These are phyloP conservation scores for Dactylorhiza incarnata DNA, from an alignment of 106 monocot genomes.

Conservation along the genomic window DNA sequence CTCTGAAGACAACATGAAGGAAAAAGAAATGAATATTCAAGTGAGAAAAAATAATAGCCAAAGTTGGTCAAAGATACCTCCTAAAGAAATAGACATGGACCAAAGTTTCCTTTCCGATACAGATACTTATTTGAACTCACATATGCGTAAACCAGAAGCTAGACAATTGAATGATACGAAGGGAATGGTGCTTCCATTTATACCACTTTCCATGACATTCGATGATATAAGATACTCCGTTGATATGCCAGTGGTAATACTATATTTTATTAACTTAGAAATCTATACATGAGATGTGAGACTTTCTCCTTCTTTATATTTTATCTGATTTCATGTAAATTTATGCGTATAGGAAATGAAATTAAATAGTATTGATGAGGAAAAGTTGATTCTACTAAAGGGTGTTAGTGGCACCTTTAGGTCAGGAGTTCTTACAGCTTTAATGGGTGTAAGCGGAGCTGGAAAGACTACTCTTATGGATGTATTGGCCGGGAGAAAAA, in stretches of 20 bases:
- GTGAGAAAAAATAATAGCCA: background rate
- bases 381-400: slow-evolving; percentile 19
- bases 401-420: slow-evolving; percentile 30
- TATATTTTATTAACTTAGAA: background rate
- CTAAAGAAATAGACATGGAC: background rate
- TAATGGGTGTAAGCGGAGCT: slow-evolving; percentile 34
- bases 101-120: background rate
- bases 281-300: background rate
- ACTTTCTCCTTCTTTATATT: background rate
- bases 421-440: slow-evolving; percentile 30
- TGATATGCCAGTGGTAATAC: slow-evolving; percentile 23
- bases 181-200: slow-evolving; percentile 24
- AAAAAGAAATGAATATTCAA: background rate
- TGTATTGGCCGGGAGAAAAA: slow-evolving; percentile 26
- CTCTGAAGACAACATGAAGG: background rate
- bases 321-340: background rate
- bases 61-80: background rate
- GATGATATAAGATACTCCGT: slow-evolving; percentile 23
- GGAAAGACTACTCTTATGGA: slow-evolving; percentile 39
- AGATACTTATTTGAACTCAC: background rate
- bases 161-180: background rate
- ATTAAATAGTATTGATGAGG: slow-evolving; percentile 14
- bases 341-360: slow-evolving; percentile 25
- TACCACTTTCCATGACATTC: slow-evolving; percentile 17
- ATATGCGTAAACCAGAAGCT: background rate